Evolutionary conservation across 108 stramenopile genomes (phyloP), one percentile per base, ranked within the genome.

Genomic region (Conticribra weissflogii): DNA sequence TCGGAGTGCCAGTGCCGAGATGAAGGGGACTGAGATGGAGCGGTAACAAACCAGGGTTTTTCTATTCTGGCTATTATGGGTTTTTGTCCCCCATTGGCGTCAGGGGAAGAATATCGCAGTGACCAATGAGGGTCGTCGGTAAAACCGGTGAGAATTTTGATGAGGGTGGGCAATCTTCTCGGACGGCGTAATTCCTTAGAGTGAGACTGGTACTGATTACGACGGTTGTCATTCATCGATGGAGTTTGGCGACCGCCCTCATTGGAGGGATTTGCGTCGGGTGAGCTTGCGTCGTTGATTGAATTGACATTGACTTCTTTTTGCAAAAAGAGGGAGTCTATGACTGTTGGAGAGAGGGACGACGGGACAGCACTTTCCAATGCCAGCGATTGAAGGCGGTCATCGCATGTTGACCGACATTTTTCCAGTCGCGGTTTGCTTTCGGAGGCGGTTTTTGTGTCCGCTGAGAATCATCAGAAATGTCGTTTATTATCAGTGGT

Each of bases 131-230:
- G 71, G 28, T 72, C 71, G 57, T 72, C 71, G 41, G 25, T 60
- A 50, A 71, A 79, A 17, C 78, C 78, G 4, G 78, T 79, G 21
- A 79, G 71, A 44, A 79, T 71, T 72, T 72, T 79, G 58, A 79
- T 79, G 44, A 79, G 44, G 30, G 65, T 55, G 16, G 78, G 78
- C 22, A 79, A 47, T 66, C 78, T 71, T 55, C 70, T 58, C 0
- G 78, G 78, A 22, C 77, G 77, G 46, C n/a, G n/a, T n/a, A n/a
- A n/a, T n/a, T n/a, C n/a, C n/a, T n/a, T n/a, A n/a, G n/a, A n/a
- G n/a, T n/a, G n/a, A n/a, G n/a, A n/a, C n/a, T n/a, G n/a, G n/a
- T n/a, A n/a, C n/a, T n/a, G n/a, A n/a, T n/a, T n/a, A n/a, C n/a
- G n/a, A n/a, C n/a, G n/a, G n/a, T n/a, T n/a, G n/a, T n/a, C n/a